Conservation (phyloP, 108 stramenopile genomes). For the Fistulifera solaris region DNA sequence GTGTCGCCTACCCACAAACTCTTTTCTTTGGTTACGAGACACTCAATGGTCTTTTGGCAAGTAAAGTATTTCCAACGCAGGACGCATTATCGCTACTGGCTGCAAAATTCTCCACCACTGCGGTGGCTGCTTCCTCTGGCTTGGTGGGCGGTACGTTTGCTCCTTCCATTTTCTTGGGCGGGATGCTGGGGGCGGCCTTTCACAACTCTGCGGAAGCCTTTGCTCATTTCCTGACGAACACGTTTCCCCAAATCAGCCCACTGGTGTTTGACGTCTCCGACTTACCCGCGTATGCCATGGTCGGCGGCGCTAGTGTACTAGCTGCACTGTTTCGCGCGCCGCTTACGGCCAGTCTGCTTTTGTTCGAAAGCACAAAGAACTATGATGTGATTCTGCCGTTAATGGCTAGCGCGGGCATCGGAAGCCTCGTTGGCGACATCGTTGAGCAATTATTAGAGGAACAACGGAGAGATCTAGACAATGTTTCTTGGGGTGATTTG, state of each 20-base stretch:
- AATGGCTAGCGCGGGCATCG: constrained; percentile 72
- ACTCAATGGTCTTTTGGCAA: constrained; percentile 71
- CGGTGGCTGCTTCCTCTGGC: constrained; percentile 73
- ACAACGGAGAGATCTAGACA: constrained; percentile 20
- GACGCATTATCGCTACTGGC: constrained; percentile 45
- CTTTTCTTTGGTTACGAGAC: constrained; percentile 93
- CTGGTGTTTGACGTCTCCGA: constrained; percentile 16
- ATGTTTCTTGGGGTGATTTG: constrained; percentile 25
- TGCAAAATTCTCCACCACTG: constrained; percentile 68
- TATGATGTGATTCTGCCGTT: constrained; percentile 85
- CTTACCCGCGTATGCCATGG: constrained; percentile 86
- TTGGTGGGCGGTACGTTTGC: constrained; percentile 91
- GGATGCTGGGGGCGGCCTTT: constrained; percentile 82
- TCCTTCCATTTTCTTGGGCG: constrained; percentile 86
- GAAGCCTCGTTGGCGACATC: constrained; percentile 31
- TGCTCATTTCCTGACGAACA: neutral
- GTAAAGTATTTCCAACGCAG: constrained; percentile 31
- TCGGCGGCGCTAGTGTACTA: constrained; percentile 80
- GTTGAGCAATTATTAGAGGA: constrained; percentile 29
- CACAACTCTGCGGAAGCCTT: constrained; percentile 11
- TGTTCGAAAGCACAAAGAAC: constrained; percentile 88
- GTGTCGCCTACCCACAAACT: constrained; percentile 73
- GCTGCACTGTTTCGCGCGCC: constrained; percentile 87
- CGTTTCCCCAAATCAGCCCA: constrained; percentile 5
- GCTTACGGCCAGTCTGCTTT: constrained; percentile 68